These are phyloP conservation scores for Penicillium sp. DNA, from an alignment of 2,329 filamentous ascomycete genomes.

Conservation along the genomic window DNA sequence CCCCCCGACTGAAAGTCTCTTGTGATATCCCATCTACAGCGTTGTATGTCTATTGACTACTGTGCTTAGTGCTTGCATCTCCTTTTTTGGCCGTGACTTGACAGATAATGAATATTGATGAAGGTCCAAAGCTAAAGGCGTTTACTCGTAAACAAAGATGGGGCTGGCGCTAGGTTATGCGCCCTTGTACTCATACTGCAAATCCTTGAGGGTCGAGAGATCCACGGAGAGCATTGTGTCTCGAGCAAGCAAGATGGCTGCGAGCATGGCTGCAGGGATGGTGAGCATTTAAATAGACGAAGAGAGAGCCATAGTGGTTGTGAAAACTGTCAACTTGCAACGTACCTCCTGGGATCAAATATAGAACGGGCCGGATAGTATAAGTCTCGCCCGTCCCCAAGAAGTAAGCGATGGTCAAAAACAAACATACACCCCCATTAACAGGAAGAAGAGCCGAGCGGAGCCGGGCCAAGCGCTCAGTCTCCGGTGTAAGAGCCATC, in stretches of 20 bases:
- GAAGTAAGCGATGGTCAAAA: conserved; percentile 33
- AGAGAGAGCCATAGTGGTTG: neutral
- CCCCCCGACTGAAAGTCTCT: neutral
- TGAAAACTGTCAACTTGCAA: neutral
- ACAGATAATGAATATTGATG: neutral
- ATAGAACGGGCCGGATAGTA: conserved; percentile 30
- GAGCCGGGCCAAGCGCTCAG: conserved; percentile 22
- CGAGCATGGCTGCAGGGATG: conserved; percentile 35
- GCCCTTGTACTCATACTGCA: conserved; percentile 47
- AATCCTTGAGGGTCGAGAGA: conserved; percentile 37
- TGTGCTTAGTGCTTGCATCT: neutral
- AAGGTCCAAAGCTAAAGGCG: neutral
- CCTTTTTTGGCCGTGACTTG: neutral
- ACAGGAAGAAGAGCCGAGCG: conserved; percentile 26
- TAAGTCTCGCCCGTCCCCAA: conserved; percentile 19
- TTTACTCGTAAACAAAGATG: neutral
- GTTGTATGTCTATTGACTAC: neutral
- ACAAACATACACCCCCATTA: conserved; percentile 33
- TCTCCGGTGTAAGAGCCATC: conserved; percentile 22
- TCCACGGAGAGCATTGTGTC: conserved; percentile 43
- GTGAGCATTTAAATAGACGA: conserved; percentile 19
- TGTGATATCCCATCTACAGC: conserved; percentile 9
- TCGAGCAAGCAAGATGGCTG: conserved; percentile 33
- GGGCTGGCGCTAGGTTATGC: conserved; percentile 28
- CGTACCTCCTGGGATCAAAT: conserved; percentile 43